Evolutionary conservation across 2,329 filamentous ascomycete genomes (phyloP).

Genomic region (Grosmannia penicillata): DNA sequence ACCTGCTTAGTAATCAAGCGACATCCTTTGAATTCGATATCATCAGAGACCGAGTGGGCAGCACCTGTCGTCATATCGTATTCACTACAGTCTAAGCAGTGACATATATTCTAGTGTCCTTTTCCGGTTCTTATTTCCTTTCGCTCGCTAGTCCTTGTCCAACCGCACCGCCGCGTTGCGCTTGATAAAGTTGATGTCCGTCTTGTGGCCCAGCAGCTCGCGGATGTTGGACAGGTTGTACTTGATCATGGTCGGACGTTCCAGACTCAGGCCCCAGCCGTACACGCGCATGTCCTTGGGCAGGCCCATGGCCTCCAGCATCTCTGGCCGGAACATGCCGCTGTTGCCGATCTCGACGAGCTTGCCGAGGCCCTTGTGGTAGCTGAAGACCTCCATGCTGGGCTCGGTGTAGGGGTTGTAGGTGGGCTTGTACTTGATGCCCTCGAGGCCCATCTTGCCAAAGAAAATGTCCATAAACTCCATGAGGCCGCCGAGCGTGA

Average conservation of each 20-base stretch:
- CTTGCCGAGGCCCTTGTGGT: constrained; percentile 76
- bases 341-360: constrained; percentile 96
- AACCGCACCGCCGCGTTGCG: constrained; percentile 80
- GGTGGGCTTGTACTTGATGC: constrained; percentile 88
- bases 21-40: too few species aligned
- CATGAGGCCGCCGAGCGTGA: constrained; percentile 86
- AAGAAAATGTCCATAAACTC: constrained; percentile 51
- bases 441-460: constrained; percentile 76
- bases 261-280: constrained; percentile 81
- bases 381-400: constrained; percentile 96
- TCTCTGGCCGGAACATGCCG: constrained; percentile 97
- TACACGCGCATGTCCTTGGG: constrained; percentile 78
- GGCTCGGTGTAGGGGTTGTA: constrained; percentile 92
- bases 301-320: constrained; percentile 88
- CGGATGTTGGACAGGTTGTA: constrained; percentile 81
- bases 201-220: constrained; percentile 86
- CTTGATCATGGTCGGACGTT: constrained; percentile 97
- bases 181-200: constrained; percentile 86
- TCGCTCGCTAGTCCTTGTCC: constrained; percentile 53
- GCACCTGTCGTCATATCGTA: too few species aligned
- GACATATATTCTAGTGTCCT: background rate
- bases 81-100: background rate
- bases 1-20: too few species aligned
- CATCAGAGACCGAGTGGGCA: too few species aligned
- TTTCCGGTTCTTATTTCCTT: background rate